Base-by-base conservation (phyloP, 2,329 filamentous ascomycete species). In the Chaetoscypha palmicola region DNA sequence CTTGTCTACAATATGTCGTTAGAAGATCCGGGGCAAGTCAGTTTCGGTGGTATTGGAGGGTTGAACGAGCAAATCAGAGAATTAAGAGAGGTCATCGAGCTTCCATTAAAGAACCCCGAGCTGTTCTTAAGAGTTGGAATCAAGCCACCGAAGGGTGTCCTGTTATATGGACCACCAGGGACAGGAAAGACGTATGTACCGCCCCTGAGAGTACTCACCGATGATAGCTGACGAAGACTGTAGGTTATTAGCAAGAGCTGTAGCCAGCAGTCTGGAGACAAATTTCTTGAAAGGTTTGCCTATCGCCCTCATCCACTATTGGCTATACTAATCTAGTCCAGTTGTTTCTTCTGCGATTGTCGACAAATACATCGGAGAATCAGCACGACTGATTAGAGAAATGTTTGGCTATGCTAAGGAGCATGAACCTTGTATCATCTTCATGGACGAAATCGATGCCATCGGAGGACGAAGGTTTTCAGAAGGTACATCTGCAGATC, bases 321-420 rank as follows among this genome's bases (percentile, higher is more conserved):
- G 9, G 17, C 38, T 12, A 17, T 41, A 35, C 57, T 59, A 36
- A 55, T 48, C 11, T 11, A 33, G 30, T 39, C 17, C 56, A 94
- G 92, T 98, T 50, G 92, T 98, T 22, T 97, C 92, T 3, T 98
- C 92, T 33, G 94, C 92, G 21, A 98, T 98, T 61, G 92, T 98
- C 51, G 94, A 98, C 74, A 98, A 98, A 68, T 98, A 98, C 64
- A 98, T 98, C 53, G 92, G 92, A 66, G 92, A 98, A 70, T 98
- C 92, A 9, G 92, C 92, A 28, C 84, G 94, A 55, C 74, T 98
- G 54, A 98, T 98, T 61, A 83, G 92, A 65, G 92, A 98, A 68
- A 98, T 98, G 94, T 98, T 98, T 62, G 94, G 92, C 46, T 98
- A 98, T 62, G 92, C 94, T 60, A 97, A 96, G 69, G 94, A 98